Percentiles rank a stretch among this genome's conserved stretches.
These are phyloP conservation scores for Umbelopsis vinacea DNA, from an alignment of 192 early-diverging fungal genomes.

Conservation along the genomic window DNA sequence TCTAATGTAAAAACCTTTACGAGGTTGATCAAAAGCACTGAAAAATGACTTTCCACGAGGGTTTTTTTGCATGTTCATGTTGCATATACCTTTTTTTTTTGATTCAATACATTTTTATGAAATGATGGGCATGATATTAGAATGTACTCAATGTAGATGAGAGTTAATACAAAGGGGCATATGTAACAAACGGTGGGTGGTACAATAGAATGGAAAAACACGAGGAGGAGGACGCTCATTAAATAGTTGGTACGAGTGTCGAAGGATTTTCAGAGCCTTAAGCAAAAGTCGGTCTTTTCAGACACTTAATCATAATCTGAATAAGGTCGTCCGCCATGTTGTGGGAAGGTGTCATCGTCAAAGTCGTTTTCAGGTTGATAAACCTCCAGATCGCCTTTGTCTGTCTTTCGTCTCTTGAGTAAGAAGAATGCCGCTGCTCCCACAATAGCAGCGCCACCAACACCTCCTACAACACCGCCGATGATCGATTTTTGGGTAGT, in stretches of 20 bases:
- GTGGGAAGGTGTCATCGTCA: conserved; percentile 8
- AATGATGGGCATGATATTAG: conserved; percentile 11
- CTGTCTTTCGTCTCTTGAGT: conserved; percentile 6
- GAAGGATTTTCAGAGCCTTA: not conserved
- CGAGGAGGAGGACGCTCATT: not conserved
- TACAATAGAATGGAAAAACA: not conserved
- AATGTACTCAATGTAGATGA: not conserved
- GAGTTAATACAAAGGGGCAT: not conserved
- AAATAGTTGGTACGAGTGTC: not conserved
- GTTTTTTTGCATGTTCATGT: conserved; percentile 1
- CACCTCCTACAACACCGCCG: conserved; percentile 33
- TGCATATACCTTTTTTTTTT: conserved; percentile 6
- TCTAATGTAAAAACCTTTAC: conserved; percentile 16
- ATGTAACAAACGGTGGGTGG: not conserved
- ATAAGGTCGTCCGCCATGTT: not conserved
- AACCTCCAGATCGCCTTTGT: conserved; percentile 23
- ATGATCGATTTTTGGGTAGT: conserved; percentile 27
- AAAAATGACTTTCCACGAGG: not conserved
- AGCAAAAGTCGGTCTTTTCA: not conserved
- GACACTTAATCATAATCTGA: conserved; percentile 10
- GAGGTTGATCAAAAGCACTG: not conserved
- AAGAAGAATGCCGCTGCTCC: conserved; percentile 17
- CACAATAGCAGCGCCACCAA: conserved; percentile 30
- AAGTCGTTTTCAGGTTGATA: conserved; percentile 31
- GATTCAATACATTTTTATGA: conserved; percentile 2